A percentile compares a stretch with the other conserved stretches of the same genome.
These are phyloP conservation scores for Ambrosia hybrid DNA, from an alignment of 140 eudicot genomes.

Conservation along the genomic window DNA sequence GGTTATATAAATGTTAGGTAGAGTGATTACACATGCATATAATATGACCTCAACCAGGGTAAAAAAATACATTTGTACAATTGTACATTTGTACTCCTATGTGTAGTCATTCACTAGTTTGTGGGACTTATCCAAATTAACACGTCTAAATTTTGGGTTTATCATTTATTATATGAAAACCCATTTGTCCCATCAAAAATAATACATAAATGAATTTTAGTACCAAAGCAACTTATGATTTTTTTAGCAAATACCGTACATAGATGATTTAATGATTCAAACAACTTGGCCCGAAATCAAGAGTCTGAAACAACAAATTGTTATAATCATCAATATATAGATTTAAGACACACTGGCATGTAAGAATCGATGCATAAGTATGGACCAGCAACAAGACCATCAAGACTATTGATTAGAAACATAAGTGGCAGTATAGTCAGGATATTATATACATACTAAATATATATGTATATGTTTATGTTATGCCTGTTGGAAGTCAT, in stretches of 20 bases:
- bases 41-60: too few species aligned
- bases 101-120: too few species aligned
- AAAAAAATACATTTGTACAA: too few species aligned
- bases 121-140: too few species aligned
- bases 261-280: conserved; percentile 19
- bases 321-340: background rate
- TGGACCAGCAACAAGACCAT: conserved; percentile 27
- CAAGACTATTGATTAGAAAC: conserved; percentile 9
- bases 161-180: too few species aligned
- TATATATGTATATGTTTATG: background rate
- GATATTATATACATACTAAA: background rate
- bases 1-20: too few species aligned
- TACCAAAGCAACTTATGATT: too few species aligned
- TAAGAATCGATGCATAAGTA: conserved; percentile 12
- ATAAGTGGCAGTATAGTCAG: conserved; percentile 1
- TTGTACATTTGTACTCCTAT: too few species aligned
- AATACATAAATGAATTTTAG: too few species aligned
- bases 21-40: too few species aligned
- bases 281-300: conserved; percentile 11
- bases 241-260: background rate
- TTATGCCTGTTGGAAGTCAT: conserved; percentile 18
- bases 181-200: too few species aligned
- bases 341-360: conserved; percentile 16
- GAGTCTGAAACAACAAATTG: background rate
- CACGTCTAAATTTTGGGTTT: too few species aligned